Conservation (phyloP, 257 asterid species). For the Handroanthus guayacan region DNA sequence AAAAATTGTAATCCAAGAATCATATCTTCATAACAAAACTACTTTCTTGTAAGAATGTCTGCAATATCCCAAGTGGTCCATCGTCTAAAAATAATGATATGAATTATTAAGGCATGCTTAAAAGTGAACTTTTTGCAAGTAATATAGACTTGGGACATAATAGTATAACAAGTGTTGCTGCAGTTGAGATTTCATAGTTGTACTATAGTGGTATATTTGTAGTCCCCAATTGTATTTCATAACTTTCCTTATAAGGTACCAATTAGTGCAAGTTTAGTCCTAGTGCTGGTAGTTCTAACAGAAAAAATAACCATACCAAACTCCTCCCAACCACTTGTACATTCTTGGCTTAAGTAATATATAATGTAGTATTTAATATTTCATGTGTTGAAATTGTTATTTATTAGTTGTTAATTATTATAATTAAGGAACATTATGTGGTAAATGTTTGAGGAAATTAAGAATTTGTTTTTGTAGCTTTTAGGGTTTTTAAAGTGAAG, state of each 20-base stretch:
- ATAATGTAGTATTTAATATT: neutral
- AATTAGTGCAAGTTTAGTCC: conserved; percentile 17
- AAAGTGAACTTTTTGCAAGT: conserved; percentile 25
- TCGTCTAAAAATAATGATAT: conserved; percentile 22
- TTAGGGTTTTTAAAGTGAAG: neutral
- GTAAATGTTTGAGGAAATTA: neutral
- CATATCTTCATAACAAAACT: neutral
- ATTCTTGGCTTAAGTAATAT: conserved; percentile 9
- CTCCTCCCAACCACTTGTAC: conserved; percentile 29
- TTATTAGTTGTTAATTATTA: neutral
- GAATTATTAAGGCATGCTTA: conserved; percentile 44
- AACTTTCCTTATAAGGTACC: conserved; percentile 44
- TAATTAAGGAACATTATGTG: too few species aligned
- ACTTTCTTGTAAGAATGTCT: neutral
- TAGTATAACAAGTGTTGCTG: conserved; percentile 1
- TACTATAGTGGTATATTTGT: neutral
- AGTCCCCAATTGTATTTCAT: conserved; percentile 24
- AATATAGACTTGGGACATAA: neutral
- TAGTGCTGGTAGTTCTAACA: conserved; percentile 47
- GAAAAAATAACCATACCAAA: conserved; percentile 23
- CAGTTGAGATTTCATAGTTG: conserved; percentile 33
- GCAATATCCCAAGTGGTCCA: neutral
- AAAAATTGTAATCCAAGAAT: neutral
- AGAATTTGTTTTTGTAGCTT: neutral
- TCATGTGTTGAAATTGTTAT: neutral